These are phyloP conservation scores for Helotiales sp. DNA, from an alignment of 2,329 filamentous ascomycete genomes.

Conservation along the genomic window DNA sequence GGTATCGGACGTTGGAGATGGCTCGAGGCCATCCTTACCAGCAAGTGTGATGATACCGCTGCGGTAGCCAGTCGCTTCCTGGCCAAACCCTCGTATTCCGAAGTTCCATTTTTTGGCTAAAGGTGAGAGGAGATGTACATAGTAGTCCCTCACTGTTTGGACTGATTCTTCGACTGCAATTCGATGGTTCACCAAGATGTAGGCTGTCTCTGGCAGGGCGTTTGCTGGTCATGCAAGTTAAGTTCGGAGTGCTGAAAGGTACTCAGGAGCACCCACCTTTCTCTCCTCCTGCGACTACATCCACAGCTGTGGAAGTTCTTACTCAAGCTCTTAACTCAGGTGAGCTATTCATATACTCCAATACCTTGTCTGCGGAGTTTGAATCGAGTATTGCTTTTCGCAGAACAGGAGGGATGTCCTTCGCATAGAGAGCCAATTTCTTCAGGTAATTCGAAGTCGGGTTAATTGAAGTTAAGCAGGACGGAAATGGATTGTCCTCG, in stretches of 20 bases:
- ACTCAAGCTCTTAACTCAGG: constrained; percentile 47
- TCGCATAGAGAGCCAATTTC: constrained; percentile 8
- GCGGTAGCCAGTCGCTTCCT: constrained; percentile 1
- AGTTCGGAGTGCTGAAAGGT: not conserved
- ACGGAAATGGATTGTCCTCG: constrained; percentile 53
- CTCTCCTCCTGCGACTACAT: constrained; percentile 57
- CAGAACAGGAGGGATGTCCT: constrained; percentile 13
- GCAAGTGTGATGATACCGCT: constrained; percentile 43
- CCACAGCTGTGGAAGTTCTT: constrained; percentile 60
- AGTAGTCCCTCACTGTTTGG: constrained; percentile 13
- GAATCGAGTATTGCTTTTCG: constrained; percentile 18
- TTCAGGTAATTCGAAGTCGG: constrained; percentile 15
- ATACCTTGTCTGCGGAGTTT: not conserved
- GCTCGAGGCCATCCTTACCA: constrained; percentile 39
- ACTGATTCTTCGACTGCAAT: constrained; percentile 43
- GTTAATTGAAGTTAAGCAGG: constrained; percentile 44
- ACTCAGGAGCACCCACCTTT: constrained; percentile 43
- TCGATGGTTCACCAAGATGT: constrained; percentile 59
- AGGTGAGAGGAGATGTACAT: not conserved
- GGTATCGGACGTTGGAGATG: constrained; percentile 46
- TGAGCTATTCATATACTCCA: constrained; percentile 16
- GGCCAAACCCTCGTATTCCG: constrained; percentile 48
- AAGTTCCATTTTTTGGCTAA: constrained; percentile 20
- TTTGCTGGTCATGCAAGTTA: constrained; percentile 43
- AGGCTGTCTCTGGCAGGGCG: constrained; percentile 59